phyloP scores from a whole-genome alignment of 2,329 filamentous ascomycete genomes.

The Verticillium nonalfalfae region DNA sequence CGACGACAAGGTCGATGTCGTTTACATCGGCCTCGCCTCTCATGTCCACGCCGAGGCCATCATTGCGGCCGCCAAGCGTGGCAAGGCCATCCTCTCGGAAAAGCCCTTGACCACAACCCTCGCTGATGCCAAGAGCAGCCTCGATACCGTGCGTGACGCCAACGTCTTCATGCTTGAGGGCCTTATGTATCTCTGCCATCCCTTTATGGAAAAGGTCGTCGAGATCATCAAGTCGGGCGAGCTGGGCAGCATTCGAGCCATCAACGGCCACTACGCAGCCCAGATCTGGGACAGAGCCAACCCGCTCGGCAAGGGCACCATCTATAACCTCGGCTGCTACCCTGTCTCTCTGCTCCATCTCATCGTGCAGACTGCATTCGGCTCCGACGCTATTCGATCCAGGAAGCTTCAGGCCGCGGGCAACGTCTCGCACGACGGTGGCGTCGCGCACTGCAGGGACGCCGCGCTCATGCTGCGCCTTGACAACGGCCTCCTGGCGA shows the following conservation, averaged over 20 bases:
- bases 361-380: constrained; percentile 16
- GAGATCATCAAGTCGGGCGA: constrained; percentile 14
- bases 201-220: constrained; percentile 15
- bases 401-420: constrained; percentile 14
- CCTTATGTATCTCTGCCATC: constrained; percentile 19
- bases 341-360: constrained; percentile 18
- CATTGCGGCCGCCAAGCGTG: constrained; percentile 14
- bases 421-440: constrained; percentile 14
- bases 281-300: constrained; percentile 20
- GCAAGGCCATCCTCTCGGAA: constrained; percentile 19
- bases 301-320: constrained; percentile 19
- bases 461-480: constrained; percentile 16
- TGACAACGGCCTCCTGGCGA: constrained; percentile 15
- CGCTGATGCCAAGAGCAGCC: constrained; percentile 16
- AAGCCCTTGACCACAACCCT: constrained; percentile 19
- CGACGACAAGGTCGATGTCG: constrained; percentile 16
- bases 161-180: constrained; percentile 20
- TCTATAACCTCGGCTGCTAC: constrained; percentile 21
- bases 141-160: constrained; percentile 12
- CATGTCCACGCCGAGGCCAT: constrained; percentile 18
- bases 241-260: constrained; percentile 14
- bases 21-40: constrained; percentile 19
- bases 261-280: constrained; percentile 19
- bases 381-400: constrained; percentile 11
- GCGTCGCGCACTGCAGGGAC: constrained; percentile 11